Percentiles rank a stretch among this genome's conserved stretches.
Conservation (phyloP, 306 rosid species). For the Pterocarpus santalinus region DNA sequence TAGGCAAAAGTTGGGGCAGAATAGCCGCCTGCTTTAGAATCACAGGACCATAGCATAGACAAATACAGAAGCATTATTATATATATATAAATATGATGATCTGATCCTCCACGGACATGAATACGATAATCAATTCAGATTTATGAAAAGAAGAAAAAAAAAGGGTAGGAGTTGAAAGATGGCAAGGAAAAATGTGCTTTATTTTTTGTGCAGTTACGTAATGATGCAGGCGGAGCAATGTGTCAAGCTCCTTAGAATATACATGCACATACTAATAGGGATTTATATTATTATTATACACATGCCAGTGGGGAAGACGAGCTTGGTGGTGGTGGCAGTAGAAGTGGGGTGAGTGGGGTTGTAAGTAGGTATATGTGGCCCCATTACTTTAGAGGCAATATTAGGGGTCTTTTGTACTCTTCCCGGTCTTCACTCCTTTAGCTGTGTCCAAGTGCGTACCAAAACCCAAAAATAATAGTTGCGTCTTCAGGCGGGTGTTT, state of each 20-base stretch:
- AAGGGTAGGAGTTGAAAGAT: not conserved
- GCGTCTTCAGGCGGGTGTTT: constrained; percentile 51
- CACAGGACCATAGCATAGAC: not conserved
- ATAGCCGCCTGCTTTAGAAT: constrained; percentile 40
- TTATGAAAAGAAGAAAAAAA: not conserved
- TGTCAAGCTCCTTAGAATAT: no score
- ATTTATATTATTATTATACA: not conserved
- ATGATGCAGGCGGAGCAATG: no score
- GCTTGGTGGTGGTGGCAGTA: constrained; percentile 7
- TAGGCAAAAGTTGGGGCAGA: constrained; percentile 57
- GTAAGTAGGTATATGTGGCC: constrained; percentile 50
- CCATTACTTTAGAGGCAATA: constrained; percentile 47
- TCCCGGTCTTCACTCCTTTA: constrained; percentile 32
- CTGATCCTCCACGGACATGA: not conserved
- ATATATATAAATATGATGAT: not conserved
- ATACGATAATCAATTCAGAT: not conserved
- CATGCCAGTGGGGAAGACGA: constrained; percentile 24
- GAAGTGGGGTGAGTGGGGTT: constrained; percentile 48
- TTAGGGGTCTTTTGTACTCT: constrained; percentile 32
- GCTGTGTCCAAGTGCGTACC: constrained; percentile 18
- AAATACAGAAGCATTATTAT: not conserved
- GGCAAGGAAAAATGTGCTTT: not conserved
- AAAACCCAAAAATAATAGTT: constrained; percentile 47
- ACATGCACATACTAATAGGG: not conserved
- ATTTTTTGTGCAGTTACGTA: not conserved